These are phyloP conservation scores for Linaria vulgaris DNA, from an alignment of 257 asterid genomes.

Conservation along the genomic window DNA sequence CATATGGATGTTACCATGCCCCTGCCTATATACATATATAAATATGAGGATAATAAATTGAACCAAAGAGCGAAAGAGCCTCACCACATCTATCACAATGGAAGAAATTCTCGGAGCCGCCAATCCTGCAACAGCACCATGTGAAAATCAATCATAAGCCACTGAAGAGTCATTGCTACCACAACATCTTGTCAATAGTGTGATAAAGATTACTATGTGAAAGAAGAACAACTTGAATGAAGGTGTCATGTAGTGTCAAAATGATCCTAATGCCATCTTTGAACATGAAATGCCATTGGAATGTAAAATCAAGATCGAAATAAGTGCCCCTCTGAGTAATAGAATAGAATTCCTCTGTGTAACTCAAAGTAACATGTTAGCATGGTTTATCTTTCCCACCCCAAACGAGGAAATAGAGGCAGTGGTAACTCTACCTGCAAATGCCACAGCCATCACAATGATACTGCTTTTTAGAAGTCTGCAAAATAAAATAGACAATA, in stretches of 20 bases:
- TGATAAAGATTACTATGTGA: neutral
- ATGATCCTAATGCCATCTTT: conserved; percentile 1
- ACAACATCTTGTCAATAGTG: conserved; percentile 5
- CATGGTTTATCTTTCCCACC: neutral
- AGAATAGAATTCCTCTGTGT: conserved; percentile 9
- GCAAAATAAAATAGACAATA: conserved; percentile 29
- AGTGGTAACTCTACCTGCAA: conserved; percentile 58
- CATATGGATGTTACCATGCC: conserved; percentile 14
- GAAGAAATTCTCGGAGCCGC: conserved; percentile 66
- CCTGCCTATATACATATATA: too few relatives aligned
- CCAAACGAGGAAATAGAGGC: neutral
- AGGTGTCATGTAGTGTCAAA: neutral
- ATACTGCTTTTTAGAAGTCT: conserved; percentile 76
- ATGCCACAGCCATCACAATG: conserved; percentile 89
- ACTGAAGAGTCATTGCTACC: neutral
- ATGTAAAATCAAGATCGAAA: too few relatives aligned
- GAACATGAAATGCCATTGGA: neutral
- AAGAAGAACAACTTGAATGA: neutral
- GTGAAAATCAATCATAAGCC: conserved; percentile 4
- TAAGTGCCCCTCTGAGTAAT: neutral
- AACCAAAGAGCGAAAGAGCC: conserved; percentile 20
- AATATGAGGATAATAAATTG: neutral
- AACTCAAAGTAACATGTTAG: neutral
- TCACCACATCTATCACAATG: conserved; percentile 69
- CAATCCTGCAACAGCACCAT: conserved; percentile 54